Evolutionary conservation across 306 rosid species (phyloP).

Genomic region (Potentilla sterilis): DNA sequence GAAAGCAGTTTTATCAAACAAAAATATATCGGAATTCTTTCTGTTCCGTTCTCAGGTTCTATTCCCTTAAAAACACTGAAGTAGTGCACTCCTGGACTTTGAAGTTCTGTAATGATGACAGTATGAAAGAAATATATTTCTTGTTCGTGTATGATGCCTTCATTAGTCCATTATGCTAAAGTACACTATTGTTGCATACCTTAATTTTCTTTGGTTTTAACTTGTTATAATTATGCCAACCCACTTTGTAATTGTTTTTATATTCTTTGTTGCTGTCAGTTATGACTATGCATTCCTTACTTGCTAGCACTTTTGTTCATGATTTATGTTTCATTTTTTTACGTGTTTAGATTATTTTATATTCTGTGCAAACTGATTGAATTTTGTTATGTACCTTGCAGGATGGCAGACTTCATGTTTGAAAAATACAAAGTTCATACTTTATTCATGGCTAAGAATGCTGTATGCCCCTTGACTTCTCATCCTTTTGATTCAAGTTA

Average conservation of each 20-base stretch:
- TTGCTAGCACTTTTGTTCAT: neutral
- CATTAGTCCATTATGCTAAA: no score
- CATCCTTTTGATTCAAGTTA: constrained; percentile 24
- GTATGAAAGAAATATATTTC: no score
- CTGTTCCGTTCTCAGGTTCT: neutral
- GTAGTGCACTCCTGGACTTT: neutral
- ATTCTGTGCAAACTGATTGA: constrained; percentile 1
- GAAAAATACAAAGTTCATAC: constrained; percentile 98
- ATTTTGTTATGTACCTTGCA: constrained; percentile 45
- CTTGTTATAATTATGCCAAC: neutral
- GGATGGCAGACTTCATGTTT: constrained; percentile 94
- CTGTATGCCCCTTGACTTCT: constrained; percentile 50
- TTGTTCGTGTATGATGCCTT: no score
- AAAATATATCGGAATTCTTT: neutral
- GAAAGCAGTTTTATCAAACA: neutral
- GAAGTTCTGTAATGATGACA: neutral
- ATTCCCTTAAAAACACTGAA: neutral
- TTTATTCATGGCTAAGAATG: constrained; percentile 93
- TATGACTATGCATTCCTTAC: neutral
- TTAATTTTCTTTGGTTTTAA: neutral
- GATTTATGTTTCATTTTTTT: neutral
- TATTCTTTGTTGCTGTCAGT: neutral
- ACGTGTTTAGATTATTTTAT: neutral
- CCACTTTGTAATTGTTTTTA: neutral
- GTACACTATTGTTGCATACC: neutral